Evolutionary conservation across 2,329 filamentous ascomycete genomes (phyloP), one percentile per base, ranked within the genome.

Genomic region (Pochonia chlamydosporia): DNA sequence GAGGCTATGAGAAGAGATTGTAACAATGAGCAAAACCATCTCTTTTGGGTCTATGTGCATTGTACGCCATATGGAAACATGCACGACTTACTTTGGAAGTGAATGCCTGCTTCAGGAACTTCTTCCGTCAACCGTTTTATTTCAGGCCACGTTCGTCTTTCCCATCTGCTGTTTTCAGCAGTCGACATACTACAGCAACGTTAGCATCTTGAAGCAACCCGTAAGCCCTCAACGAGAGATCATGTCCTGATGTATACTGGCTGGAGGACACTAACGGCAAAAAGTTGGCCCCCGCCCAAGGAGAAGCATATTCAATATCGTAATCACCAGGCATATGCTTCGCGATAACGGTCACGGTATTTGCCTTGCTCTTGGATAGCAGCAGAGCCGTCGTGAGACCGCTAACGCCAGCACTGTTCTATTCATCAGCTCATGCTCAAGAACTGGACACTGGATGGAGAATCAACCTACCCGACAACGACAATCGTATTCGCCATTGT

Each of bases 271-370:
- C 82, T 52, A 58, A 87, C 83, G 86, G 89, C 50, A 85, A 64
- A 59, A 82, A 84, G 60, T 93, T 92, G 52, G 89, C 89, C 13
- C 89, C 89, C 3, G 89, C 89, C 86, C 88, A 95, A 1, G 89
- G 89, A 5, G 88, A 95, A 1, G 88, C 84, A 64, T 96, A 96
- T 72, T 95, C 86, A 55, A 91, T 85, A 55, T 92, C 87, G 65
- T 92, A 93, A 70, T 96, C 91, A 30, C 91, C 91, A 0, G 91
- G 91, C 85, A 96, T 93, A 63, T 95, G 87, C 61, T 92, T 95
- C 5, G 89, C 85, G 26, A 89, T 72, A 30, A 95, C 73, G 0
- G 87, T 90, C 53, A 95, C 63, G 16, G 54, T 61, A 52, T 75
- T 72, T 30, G 57, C 61, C 43, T 67, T 64, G 55, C 66, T 65